phyloP scores from a whole-genome alignment of 441 rosid genomes.

The Mallotus japonicus region DNA sequence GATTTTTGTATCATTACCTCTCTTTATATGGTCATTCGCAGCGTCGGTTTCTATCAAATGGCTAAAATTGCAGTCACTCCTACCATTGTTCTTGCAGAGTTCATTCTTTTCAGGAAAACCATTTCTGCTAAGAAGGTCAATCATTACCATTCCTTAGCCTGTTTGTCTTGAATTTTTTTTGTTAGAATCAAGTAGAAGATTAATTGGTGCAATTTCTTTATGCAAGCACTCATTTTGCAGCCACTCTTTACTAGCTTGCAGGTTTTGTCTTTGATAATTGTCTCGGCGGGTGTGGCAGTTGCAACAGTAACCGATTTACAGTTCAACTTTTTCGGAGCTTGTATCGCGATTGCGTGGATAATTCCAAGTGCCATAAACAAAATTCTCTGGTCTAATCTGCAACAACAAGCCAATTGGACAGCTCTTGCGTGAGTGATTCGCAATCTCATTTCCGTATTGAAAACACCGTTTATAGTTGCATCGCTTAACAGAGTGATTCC shows the following conservation, averaged over 20 bases:
- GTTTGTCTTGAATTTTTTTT: no score
- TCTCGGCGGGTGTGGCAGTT: conserved; percentile 83
- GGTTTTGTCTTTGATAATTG: conserved; percentile 66
- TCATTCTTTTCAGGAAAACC: conserved; percentile 60
- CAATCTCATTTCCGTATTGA: not conserved
- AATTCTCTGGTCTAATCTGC: conserved; percentile 91
- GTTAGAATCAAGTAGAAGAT: not conserved
- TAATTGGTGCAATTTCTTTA: not conserved
- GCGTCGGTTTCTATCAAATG: conserved; percentile 98
- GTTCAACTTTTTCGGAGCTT: conserved; percentile 77
- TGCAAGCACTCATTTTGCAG: not conserved
- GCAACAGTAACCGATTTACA: conserved; percentile 89
- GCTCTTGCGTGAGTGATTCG: conserved; percentile 65
- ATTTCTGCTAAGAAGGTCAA: conserved; percentile 61
- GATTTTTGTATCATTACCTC: conserved; percentile 11
- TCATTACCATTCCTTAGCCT: not conserved
- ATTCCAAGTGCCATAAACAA: conserved; percentile 88
- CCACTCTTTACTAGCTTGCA: conserved; percentile 24
- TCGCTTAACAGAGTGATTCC: not conserved
- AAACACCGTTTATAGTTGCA: not conserved
- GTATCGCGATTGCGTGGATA: conserved; percentile 79
- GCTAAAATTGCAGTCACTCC: conserved; percentile 98
- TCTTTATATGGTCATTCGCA: conserved; percentile 29
- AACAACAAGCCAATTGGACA: conserved; percentile 88
- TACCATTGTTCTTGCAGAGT: conserved; percentile 83